Base-by-base conservation (phyloP, 148 eudicot species). In the Rhododendron williamsianum region DNA sequence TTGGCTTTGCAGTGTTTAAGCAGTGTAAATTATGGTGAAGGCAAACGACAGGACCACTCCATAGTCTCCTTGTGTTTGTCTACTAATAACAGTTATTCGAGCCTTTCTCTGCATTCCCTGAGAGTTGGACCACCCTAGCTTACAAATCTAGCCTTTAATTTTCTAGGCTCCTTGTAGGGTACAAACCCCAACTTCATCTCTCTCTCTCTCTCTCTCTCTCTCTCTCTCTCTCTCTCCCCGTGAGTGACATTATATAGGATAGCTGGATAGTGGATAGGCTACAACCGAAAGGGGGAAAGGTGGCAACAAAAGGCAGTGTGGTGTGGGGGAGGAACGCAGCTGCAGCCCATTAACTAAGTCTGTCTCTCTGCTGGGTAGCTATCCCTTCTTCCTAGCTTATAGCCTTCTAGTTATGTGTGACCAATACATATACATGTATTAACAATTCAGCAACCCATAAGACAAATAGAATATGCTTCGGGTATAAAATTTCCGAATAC, bases 41-140 rank as follows among this genome's bases (percentile, higher is more conserved):
- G 56, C 6, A 77, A 19, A 73, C 23, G 45, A 49, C 18, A 78
- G 82, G 82, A 80, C 82, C 82, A 80, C 82, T 79, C 81, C 49
- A n/a, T 25, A 25, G 60, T 79, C 52, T 77, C 23, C 4, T 79
- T 46, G 2, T 78, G 51, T 78, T 45, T 9, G 81, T 46, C 81
- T n/a, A 23, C 60, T 25, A 48, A 11, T 78, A 46, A 78, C 58
- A 4, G 81, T 46, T 78, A 23, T 78, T 46, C 16, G 18, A 46
- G 35, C 30, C 46, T 77, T 43, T 43, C 80, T n/a, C 81, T 78
- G 81, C 33, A n/a, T 11, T 78, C 81, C 49, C 18, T 46, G 38
- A 30, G 8, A 12, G 13, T 71, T 71, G 76, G 76, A 71, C 76
- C 76, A 33, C 76, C 76, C 41, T 71, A 71, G 19, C 73, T 67